Percentiles rank a stretch among this genome's conserved stretches.
These are phyloP conservation scores for Dillenia turbinata DNA, from an alignment of 164 flowering plant species.

Conservation along the genomic window DNA sequence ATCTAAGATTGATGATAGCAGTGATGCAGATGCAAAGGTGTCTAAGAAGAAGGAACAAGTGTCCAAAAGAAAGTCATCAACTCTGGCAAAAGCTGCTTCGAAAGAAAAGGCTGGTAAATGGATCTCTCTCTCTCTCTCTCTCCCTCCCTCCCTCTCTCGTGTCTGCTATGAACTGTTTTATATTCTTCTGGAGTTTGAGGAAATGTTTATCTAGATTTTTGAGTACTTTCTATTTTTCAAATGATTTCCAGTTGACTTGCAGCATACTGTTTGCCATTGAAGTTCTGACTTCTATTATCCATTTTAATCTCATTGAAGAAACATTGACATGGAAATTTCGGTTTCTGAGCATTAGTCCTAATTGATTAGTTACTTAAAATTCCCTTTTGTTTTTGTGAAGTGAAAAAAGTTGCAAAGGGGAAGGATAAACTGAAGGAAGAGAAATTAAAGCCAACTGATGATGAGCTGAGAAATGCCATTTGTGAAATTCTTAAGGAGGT, in stretches of 20 bases:
- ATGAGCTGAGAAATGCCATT: conserved; percentile 54
- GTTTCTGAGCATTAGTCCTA: no score
- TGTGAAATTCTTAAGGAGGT: conserved; percentile 87
- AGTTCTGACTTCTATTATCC: conserved; percentile 1
- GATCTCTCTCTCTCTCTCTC: neutral
- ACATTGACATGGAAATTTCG: no score
- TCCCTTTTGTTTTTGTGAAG: no score
- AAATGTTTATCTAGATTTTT: neutral
- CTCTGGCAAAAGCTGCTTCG: conserved; percentile 37
- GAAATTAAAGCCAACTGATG: conserved; percentile 53
- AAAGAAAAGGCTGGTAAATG: conserved; percentile 55
- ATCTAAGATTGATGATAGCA: conserved; percentile 36
- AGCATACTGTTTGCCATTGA: no score
- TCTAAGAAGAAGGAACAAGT: conserved; percentile 43
- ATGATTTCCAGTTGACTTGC: no score
- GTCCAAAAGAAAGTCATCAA: conserved; percentile 36
- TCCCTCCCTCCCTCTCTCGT: neutral
- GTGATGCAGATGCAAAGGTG: conserved; percentile 43
- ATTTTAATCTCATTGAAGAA: conserved; percentile 18
- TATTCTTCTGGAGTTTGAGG: neutral
- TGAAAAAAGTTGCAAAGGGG: conserved; percentile 39
- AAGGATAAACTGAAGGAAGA: conserved; percentile 50
- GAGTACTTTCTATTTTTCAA: neutral
- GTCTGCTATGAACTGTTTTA: neutral
- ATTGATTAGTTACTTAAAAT: no score